phyloP scores from a whole-genome alignment of 2,329 filamentous ascomycete species.

The Parascedosporium putredinis region DNA sequence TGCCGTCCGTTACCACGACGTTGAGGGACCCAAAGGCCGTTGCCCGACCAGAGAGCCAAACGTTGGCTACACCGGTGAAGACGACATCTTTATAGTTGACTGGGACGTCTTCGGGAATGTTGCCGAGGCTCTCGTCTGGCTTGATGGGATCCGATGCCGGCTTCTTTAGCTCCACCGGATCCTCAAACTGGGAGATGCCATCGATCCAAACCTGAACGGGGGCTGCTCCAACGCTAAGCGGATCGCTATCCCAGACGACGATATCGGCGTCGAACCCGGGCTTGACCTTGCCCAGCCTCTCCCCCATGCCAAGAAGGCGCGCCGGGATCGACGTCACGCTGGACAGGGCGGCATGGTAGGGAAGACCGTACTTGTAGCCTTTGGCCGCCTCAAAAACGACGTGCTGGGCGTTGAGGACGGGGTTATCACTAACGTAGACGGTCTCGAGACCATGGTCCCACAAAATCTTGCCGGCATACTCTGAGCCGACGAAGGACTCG shows the following conservation, averaged over 20 bases:
- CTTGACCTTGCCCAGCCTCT: slow-evolving; percentile 51
- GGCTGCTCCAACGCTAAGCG: slow-evolving; percentile 46
- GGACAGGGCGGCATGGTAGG: slow-evolving; percentile 48
- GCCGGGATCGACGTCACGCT: slow-evolving; percentile 50
- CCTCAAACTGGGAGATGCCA: slow-evolving; percentile 44
- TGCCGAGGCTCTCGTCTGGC: slow-evolving; percentile 28
- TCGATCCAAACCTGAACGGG: slow-evolving; percentile 56
- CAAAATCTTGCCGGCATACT: slow-evolving; percentile 55
- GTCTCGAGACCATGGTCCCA: slow-evolving; percentile 55
- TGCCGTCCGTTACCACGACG: slow-evolving; percentile 42
- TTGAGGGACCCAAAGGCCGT: slow-evolving; percentile 24
- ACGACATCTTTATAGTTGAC: slow-evolving; percentile 29
- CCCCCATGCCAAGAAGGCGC: slow-evolving; percentile 43
- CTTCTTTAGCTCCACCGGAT: slow-evolving; percentile 44
- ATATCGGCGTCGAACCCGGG: slow-evolving; percentile 52
- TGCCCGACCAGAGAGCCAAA: slow-evolving; percentile 10
- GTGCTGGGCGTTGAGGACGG: slow-evolving; percentile 59
- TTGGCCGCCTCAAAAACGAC: slow-evolving; percentile 56
- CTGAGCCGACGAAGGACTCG: slow-evolving; percentile 54
- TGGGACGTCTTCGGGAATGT: slow-evolving; percentile 31
- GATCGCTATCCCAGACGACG: slow-evolving; percentile 53
- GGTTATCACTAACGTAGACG: slow-evolving; percentile 62
- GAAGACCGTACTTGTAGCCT: slow-evolving; percentile 47
- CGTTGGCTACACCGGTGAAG: slow-evolving; percentile 42
- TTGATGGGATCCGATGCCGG: slow-evolving; percentile 26